phyloP scores from a whole-genome alignment of 495 filamentous ascomycete genomes.

The Lophiotrema nucula region DNA sequence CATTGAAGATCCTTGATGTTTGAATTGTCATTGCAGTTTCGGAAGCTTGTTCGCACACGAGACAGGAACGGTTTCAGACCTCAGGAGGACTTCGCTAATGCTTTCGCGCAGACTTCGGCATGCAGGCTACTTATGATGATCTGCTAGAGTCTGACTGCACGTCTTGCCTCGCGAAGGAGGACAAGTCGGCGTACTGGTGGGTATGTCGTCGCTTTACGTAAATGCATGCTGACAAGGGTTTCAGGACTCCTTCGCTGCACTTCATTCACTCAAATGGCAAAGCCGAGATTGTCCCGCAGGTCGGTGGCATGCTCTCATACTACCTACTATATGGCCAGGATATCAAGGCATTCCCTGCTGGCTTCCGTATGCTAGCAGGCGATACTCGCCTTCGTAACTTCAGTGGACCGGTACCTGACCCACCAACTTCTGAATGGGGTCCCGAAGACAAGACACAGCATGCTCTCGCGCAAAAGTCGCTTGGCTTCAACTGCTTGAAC shows the following conservation, averaged over 20 bases:
- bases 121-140: conserved; percentile 43
- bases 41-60: conserved; percentile 10
- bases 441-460: conserved; percentile 58
- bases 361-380: conserved; percentile 86
- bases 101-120: conserved; percentile 46
- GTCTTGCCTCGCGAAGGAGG: conserved; percentile 58
- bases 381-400: conserved; percentile 68
- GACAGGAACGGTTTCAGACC: conserved; percentile 10
- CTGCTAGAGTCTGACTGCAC: conserved; percentile 54
- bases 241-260: conserved; percentile 51
- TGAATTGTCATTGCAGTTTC: conserved; percentile 9
- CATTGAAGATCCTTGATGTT: background rate
- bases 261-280: conserved; percentile 58
- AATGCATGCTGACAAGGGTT: too few relatives aligned
- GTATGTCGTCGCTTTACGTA: too few relatives aligned
- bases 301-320: conserved; percentile 66
- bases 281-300: conserved; percentile 51
- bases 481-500: conserved; percentile 93
- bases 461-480: conserved; percentile 71
- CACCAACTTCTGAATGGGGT: conserved; percentile 70
- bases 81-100: background rate
- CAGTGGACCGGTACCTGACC: conserved; percentile 65
- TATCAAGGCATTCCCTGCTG: conserved; percentile 71
- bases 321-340: conserved; percentile 64
- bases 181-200: conserved; percentile 62